phyloP scores from a whole-genome alignment of 441 rosid species.

The Adansonia grandidieri region DNA sequence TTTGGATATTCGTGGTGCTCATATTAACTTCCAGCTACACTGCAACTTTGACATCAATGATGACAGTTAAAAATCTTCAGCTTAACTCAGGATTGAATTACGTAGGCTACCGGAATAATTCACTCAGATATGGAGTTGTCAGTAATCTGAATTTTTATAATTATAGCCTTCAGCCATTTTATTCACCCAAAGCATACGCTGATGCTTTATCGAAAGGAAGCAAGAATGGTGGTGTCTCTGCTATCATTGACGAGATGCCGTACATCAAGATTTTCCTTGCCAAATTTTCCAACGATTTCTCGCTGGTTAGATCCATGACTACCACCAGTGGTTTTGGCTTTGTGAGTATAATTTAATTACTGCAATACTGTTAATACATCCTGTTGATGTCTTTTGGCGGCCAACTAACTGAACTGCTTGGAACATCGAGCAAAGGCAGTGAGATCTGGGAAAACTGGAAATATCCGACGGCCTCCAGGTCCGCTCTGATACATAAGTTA shows the following conservation, averaged over 20 bases:
- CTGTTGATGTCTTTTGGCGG: too few species aligned
- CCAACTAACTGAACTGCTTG: too few species aligned
- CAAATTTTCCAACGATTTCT: not conserved
- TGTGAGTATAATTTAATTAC: not conserved
- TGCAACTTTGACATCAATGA: conserved; percentile 50
- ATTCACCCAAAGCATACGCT: not conserved
- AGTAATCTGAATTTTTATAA: not conserved
- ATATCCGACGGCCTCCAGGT: too few species aligned
- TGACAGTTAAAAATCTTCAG: conserved; percentile 38
- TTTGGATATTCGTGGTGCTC: conserved; percentile 53
- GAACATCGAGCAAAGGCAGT: too few species aligned
- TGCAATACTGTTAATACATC: too few species aligned
- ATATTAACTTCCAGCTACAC: conserved; percentile 50
- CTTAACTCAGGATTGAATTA: conserved; percentile 9
- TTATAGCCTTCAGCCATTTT: not conserved
- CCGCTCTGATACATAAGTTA: too few species aligned
- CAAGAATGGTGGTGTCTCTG: conserved; percentile 23
- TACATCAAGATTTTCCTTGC: not conserved
- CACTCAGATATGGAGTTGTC: not conserved
- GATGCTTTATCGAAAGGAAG: conserved; percentile 25
- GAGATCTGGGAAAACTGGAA: too few species aligned
- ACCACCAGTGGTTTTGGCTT: not conserved
- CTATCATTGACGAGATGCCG: not conserved
- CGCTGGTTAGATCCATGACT: not conserved
- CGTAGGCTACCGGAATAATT: conserved; percentile 21